These are phyloP conservation scores for Passalora sequoiae DNA, from an alignment of 2,329 filamentous ascomycete genomes.

Conservation along the genomic window DNA sequence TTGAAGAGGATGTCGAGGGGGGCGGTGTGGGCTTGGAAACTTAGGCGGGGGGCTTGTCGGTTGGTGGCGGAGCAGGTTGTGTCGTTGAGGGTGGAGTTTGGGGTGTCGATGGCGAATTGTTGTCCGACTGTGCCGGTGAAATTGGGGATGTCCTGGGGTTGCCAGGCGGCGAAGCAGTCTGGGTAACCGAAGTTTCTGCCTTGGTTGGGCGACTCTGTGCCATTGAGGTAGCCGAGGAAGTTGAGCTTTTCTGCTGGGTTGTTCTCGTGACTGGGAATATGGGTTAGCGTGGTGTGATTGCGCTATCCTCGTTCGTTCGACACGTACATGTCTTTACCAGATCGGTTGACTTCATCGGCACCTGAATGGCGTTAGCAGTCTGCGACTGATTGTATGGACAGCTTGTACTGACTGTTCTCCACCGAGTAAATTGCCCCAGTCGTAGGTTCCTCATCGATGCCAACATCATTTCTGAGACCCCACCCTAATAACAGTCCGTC, in stretches of 20 bases:
- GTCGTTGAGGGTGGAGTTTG: slow-evolving; percentile 43
- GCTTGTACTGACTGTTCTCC: too few species aligned
- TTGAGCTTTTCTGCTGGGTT: slow-evolving; percentile 73
- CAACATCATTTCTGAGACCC: slow-evolving; percentile 68
- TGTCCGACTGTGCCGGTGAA: slow-evolving; percentile 43
- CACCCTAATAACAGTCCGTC: slow-evolving; percentile 53
- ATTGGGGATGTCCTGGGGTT: slow-evolving; percentile 47
- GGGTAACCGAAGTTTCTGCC: slow-evolving; percentile 64
- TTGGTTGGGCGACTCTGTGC: slow-evolving; percentile 39
- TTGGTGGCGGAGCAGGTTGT: slow-evolving; percentile 39
- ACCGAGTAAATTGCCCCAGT: slow-evolving; percentile 52
- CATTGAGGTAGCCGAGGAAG: slow-evolving; percentile 59
- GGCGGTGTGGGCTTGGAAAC: slow-evolving; percentile 62
- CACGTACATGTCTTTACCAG: too few species aligned
- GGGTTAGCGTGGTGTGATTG: too few species aligned
- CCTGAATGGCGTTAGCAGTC: too few species aligned
- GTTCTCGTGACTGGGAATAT: slow-evolving; percentile 52
- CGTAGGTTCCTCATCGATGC: slow-evolving; percentile 58
- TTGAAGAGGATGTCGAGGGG: slow-evolving; percentile 68
- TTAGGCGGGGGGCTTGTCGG: slow-evolving; percentile 47
- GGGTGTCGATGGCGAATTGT: slow-evolving; percentile 46
- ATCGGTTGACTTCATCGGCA: slow-evolving; percentile 53
- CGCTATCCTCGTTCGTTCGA: too few species aligned
- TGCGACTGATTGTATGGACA: too few species aligned
- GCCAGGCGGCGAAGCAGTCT: slow-evolving; percentile 63